Evolutionary conservation across 73 alveolate genomes (phyloP).

Genomic region (Paramecium tetraurelia): DNA sequence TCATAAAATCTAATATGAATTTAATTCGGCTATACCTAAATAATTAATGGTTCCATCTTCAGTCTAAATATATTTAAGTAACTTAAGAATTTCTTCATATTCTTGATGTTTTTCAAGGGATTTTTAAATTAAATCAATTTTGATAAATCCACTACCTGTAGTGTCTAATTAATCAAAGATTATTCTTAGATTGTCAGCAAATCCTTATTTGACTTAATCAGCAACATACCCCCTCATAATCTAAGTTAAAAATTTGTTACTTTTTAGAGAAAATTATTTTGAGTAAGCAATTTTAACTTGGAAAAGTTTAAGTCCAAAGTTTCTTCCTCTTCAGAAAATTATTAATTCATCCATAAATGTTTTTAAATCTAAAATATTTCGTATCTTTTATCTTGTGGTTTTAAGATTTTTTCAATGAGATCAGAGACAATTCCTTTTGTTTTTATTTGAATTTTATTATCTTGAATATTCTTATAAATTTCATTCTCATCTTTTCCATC

Average conservation of each 20-base stretch:
- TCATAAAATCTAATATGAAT: background rate
- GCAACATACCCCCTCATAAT: conserved; percentile 17
- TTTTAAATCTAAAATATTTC: background rate
- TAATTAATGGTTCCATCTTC: conserved; percentile 33
- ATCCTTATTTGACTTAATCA: conserved; percentile 1
- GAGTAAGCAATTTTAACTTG: background rate
- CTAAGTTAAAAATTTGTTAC: background rate
- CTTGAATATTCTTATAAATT: background rate
- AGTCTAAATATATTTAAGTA: background rate
- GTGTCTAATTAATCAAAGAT: background rate
- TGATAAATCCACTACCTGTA: background rate
- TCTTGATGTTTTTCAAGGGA: background rate
- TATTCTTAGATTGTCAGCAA: background rate
- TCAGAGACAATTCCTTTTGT: background rate
- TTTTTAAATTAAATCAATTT: background rate
- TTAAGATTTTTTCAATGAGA: background rate
- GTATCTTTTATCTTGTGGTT: background rate
- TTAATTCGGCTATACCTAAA: background rate
- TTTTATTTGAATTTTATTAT: background rate
- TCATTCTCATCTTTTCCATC: conserved; percentile 8
- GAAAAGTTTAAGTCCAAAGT: background rate
- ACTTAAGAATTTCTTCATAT: background rate
- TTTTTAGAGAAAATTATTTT: background rate
- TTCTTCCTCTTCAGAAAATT: background rate
- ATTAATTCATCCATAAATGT: conserved; percentile 2